Evolutionary conservation across 768 basidiomycete species (phyloP), one percentile per base, ranked within the genome.

Genomic region (Asterophora parasitica): DNA sequence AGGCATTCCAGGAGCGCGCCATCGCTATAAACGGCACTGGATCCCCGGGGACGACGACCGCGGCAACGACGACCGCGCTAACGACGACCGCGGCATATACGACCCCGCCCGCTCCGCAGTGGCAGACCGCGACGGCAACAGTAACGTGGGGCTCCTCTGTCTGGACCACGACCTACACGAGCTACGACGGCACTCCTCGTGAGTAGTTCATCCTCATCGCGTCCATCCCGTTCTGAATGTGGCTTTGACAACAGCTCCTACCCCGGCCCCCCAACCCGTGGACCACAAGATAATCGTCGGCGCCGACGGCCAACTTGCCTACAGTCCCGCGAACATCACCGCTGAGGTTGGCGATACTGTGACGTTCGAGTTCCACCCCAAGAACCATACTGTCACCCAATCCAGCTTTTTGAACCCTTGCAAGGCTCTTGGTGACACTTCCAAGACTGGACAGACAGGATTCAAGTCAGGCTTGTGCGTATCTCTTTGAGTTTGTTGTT

Each of bases 331-430:
- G 17, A 72, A 67, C 51, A 70, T 75, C 48, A 56, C 64, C 19
- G 73, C 75, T 23, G 52, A 60, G 19, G 58, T 69, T 32, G 69
- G 72, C 1, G 76, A 77, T 55, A 73, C 69, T 3, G 68, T 75
- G 15, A 64, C 62, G 13, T 76, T 75, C 51, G 62, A 65, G 31
- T 76, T 74, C 65, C 64, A 64, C 35, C 66, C 71, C 40, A 73
- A 74, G 62, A 75, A 76, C 57, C 76, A 77, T 53, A 74, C 73
- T 15, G 70, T 68, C 19, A 71, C 72, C 10, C 70, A 74, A 39
- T 73, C 70, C 8, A 66, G 52, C 50, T 73, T 72, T 59, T 48
- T 54, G 44, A 56, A 64, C 40, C 72, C 73, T 16, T 74, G 74
- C 54, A 35, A 50, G 28, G 30, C 62, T 28, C 53, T 69, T 17